Base-by-base conservation (phyloP, 108 stramenopile species). In the Nannochloropsis gaditana region DNA sequence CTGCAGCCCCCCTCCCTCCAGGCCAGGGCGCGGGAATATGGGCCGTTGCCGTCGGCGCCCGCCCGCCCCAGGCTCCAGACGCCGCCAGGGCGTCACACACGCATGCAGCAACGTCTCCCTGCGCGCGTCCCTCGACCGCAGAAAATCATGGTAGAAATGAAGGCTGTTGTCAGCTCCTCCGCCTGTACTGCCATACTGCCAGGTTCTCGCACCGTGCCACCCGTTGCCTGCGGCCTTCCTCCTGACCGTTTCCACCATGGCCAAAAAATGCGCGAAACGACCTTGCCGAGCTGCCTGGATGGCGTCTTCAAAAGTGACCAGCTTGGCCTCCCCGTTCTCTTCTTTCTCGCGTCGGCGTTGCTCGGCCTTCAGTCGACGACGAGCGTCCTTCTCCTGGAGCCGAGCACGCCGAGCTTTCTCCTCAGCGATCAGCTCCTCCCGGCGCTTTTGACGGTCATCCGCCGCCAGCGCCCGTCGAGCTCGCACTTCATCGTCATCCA, bases 251-350 rank as follows among this genome's bases (percentile, higher is more conserved):
- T 73, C 59, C 15, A 73, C 59, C 59, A 73, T n/a, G 4, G 59
- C 15, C 59, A 73, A 73, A 73, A 73, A 73, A n/a, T 73, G 59
- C 15, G 59, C 59, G n/a, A 73, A 73, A 4, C 8, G 15, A 15
- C 59, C 59, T n/a, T 73, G 19, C 59, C 15, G 2, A 2, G 59
- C 59, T 4, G 59, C 59, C 59, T 73, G 59, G 59, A 73, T 73
- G 59, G 59, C 59, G n/a, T 73, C 59, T 3, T 15, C 59, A 6
- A 73, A 73, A n/a, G 59, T 73, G 19, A 73, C 59, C 59, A 73
- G n/a, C 59, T 73, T 73, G 15, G 59, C 59, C 59, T 73, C 59
- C 59, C 59, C 59, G n/a, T 73, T 73, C 8, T 73, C 59, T n/a
- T 73, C 59, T n/a, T 73, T 73, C 59, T 73, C 59, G 15, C 8